phyloP scores from a whole-genome alignment of 2,329 filamentous ascomycete genomes.

The Malbranchea zuffiana region DNA sequence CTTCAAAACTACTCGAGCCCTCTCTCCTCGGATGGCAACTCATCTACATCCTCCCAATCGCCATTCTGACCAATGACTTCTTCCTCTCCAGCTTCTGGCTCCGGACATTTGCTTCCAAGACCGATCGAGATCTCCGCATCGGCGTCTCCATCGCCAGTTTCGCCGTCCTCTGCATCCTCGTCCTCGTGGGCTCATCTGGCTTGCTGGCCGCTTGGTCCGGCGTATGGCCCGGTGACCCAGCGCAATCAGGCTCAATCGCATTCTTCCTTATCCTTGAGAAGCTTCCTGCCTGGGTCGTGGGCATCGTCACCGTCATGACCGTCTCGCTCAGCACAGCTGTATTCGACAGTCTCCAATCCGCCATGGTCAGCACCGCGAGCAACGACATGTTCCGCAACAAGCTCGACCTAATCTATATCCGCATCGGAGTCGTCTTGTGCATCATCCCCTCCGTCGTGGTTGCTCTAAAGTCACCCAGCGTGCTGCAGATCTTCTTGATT shows the following conservation, averaged over 20 bases:
- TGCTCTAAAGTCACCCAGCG: conserved; percentile 17
- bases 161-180: conserved; percentile 57
- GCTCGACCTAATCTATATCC: conserved; percentile 64
- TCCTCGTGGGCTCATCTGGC: conserved; percentile 60
- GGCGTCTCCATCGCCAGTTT: conserved; percentile 59
- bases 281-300: conserved; percentile 70
- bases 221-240: conserved; percentile 53
- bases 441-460: conserved; percentile 56
- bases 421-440: conserved; percentile 55
- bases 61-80: conserved; percentile 74
- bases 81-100: conserved; percentile 79
- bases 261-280: conserved; percentile 65
- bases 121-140: conserved; percentile 65
- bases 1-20: conserved; percentile 57
- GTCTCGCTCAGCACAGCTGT: conserved; percentile 64
- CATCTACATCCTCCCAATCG: conserved; percentile 71
- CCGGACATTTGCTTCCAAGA: conserved; percentile 66
- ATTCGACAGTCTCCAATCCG: conserved; percentile 70
- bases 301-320: conserved; percentile 70
- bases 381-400: conserved; percentile 79
- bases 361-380: conserved; percentile 74
- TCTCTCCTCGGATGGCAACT: conserved; percentile 73
- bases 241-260: conserved; percentile 54
- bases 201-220: conserved; percentile 70
- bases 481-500: conserved; percentile 17